Base-by-base conservation (phyloP, 371 early-diverging fungal species). In the Rhizomucor pusillus region DNA sequence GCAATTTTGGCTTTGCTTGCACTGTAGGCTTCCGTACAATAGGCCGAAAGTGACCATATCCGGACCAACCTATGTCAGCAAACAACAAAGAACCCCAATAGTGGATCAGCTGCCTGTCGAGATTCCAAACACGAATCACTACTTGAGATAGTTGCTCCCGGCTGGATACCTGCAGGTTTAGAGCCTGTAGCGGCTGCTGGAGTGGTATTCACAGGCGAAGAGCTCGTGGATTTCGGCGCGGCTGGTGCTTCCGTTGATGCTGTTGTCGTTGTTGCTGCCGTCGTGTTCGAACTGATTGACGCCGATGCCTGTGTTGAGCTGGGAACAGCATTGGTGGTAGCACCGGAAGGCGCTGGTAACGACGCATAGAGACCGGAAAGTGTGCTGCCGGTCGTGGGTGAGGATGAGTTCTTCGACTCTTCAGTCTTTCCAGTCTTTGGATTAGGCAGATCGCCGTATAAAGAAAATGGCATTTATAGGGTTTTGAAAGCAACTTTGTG, bases 1-100 rank as follows among this genome's bases (percentile, higher is more conserved):
- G 62, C 6, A 75, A 43, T 37, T 71, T 73, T 9, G 77, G 77
- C 39, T 74, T 77, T 34, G 75, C 79, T 46, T 72, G 75, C 16
- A 73, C 65, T 1, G 68, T 67, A 7, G 79, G 79, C 43, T 68
- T 63, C 39, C 78, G 78, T 41, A 72, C 57, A 33, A 75, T 69
- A 18, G 78, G 78, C 39, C 75, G 67, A 54, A 78, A 78, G 16
- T 70, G 72, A 46, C 60, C 63, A 54, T 61, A 56, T 12, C 67
- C 59, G 10, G 75, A 67, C 78, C 78, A 78, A 12, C 78, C 78
- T 70, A 56, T 24, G 43, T 43, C 7, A 16, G 39, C 25, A 47
- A 35, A 41, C 6, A 47, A 46, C 16, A 20, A 23, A 46, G 23
- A 46, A 14, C 14, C 23, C 46, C 23, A n/a, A 20, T n/a, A 41